These are phyloP conservation scores for Colletotrichum lindemuthianum DNA, from an alignment of 2,329 filamentous ascomycete genomes.

Conservation along the genomic window DNA sequence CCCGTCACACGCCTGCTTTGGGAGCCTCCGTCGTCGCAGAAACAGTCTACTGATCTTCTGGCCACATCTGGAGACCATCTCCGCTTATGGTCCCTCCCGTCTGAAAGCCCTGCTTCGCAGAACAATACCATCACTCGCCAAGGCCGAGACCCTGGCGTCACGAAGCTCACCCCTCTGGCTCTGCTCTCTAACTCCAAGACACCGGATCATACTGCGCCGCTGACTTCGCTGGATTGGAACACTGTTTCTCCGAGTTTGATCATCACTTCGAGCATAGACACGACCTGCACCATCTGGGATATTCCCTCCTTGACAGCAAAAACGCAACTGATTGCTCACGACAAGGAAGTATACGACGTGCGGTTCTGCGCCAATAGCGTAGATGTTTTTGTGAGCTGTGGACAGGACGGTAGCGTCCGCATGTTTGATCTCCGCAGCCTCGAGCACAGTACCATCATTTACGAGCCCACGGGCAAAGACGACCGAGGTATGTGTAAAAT, in stretches of 20 bases:
- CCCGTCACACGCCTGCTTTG: constrained; percentile 94
- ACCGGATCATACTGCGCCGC: constrained; percentile 94
- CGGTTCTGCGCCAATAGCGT: constrained; percentile 97
- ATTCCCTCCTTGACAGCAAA: constrained; percentile 98
- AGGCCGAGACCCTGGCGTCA: constrained; percentile 65
- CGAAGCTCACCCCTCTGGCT: constrained; percentile 91
- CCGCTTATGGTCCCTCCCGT: constrained; percentile 90
- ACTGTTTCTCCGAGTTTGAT: constrained; percentile 96
- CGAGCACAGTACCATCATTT: constrained; percentile 98
- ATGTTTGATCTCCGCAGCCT: constrained; percentile 98
- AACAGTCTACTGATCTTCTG: constrained; percentile 93
- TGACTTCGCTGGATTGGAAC: constrained; percentile 98
- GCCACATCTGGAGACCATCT: constrained; percentile 96
- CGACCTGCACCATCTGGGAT: constrained; percentile 99
- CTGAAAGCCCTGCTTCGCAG: constrained; percentile 64
- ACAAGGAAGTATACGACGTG: constrained; percentile 99
- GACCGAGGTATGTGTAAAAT: constrained; percentile 65
- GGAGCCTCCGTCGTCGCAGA: constrained; percentile 95
- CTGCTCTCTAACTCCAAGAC: constrained; percentile 98
- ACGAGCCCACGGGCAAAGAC: constrained; percentile 92
- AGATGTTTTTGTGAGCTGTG: constrained; percentile 98
- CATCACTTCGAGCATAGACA: constrained; percentile 98
- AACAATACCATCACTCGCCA: constrained; percentile 76
- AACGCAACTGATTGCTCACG: constrained; percentile 97
- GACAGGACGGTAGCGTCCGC: constrained; percentile 94